Percentiles rank a stretch among this genome's conserved stretches.
These are phyloP conservation scores for Detonula confervacea DNA, from an alignment of 352 stramenopile species.

Conservation along the genomic window DNA sequence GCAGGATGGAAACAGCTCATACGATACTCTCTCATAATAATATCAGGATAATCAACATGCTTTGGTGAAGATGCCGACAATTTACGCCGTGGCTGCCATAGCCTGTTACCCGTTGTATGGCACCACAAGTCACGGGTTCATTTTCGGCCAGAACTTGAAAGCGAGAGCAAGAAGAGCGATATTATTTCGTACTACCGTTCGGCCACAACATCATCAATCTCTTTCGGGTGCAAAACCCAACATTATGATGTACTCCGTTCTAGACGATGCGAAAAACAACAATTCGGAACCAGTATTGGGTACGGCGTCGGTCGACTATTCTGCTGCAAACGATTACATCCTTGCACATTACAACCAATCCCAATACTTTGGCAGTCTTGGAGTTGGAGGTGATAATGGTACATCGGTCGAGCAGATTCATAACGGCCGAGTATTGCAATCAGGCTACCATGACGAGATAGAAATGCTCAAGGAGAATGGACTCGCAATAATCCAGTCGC, in stretches of 20 bases:
- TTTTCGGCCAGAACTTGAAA: constrained; percentile 1
- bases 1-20: too few relatives aligned
- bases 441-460: constrained; percentile 7
- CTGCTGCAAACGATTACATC: constrained; percentile 64
- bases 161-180: neutral
- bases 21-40: too few relatives aligned
- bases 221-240: too few relatives aligned
- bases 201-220: too few relatives aligned
- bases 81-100: neutral
- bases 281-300: neutral
- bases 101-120: neutral
- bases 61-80: neutral
- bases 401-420: constrained; percentile 9
- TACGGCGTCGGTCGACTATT: constrained; percentile 57
- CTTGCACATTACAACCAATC: constrained; percentile 60
- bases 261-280: neutral
- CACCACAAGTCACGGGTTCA: neutral
- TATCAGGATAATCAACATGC: too few relatives aligned
- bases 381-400: neutral
- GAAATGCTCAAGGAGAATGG: constrained; percentile 38
- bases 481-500: constrained; percentile 26
- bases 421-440: constrained; percentile 29
- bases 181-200: neutral
- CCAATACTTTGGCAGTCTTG: constrained; percentile 20
- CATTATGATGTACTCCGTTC: neutral